A percentile compares a stretch with the other conserved stretches of the same genome.
Conservation (phyloP, 2,329 filamentous ascomycete species). For the Rutstroemia sydowiana region DNA sequence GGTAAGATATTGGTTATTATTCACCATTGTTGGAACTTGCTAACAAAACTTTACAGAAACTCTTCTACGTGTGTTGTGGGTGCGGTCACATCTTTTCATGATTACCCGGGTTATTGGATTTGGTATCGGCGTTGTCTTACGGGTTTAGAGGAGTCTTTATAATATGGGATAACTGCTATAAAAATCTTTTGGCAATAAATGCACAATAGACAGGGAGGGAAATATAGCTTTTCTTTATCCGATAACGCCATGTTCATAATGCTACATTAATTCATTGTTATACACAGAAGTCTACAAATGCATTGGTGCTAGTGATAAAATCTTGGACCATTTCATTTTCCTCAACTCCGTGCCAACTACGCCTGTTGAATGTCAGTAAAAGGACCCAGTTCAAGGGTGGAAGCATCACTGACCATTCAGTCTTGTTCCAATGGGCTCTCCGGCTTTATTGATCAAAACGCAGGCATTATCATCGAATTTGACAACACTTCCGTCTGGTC, state of each 20-base stretch:
- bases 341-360: conserved; percentile 85
- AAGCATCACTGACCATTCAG: conserved; percentile 59
- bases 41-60: conserved; percentile 52
- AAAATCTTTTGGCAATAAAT: background rate
- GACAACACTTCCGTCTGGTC: conserved; percentile 82
- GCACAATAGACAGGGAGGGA: background rate
- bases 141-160: conserved; percentile 4
- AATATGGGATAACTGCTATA: conserved; percentile 7
- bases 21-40: background rate
- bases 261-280: background rate
- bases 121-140: conserved; percentile 6
- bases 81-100: conserved; percentile 81
- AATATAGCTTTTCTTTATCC: conserved; percentile 1
- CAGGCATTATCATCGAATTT: conserved; percentile 98
- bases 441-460: conserved; percentile 92
- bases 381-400: background rate
- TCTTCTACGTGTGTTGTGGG: conserved; percentile 88
- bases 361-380: conserved; percentile 38
- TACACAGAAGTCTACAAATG: conserved; percentile 46
- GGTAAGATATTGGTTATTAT: conserved; percentile 50
- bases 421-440: conserved; percentile 88
- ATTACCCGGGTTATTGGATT: conserved; percentile 16
- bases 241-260: conserved; percentile 7
- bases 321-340: conserved; percentile 96
- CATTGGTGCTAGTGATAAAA: conserved; percentile 87